phyloP scores from a whole-genome alignment of 2,329 filamentous ascomycete species.

The Trichoderma harzianum region DNA sequence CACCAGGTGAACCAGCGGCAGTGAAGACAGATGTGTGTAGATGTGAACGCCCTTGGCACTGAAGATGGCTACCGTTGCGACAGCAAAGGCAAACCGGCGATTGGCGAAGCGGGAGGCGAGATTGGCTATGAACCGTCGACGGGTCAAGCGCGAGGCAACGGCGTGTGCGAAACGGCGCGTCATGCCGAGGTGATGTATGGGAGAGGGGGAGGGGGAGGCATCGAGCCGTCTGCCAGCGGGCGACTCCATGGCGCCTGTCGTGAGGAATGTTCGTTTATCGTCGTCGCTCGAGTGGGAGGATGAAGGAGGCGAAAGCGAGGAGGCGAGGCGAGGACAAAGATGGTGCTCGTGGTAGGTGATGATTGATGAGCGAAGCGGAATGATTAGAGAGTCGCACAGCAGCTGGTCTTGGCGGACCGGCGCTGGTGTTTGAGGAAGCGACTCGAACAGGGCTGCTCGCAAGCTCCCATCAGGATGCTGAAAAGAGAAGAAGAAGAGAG shows the following conservation, averaged over 20 bases:
- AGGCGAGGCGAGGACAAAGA: neutral
- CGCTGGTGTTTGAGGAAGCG: slow-evolving; percentile 4
- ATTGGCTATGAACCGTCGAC: neutral
- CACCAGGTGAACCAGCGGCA: slow-evolving; percentile 21
- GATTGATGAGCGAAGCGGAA: neutral
- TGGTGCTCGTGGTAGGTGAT: neutral
- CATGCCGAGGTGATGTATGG: neutral
- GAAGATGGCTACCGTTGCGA: slow-evolving; percentile 24
- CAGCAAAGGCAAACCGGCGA: slow-evolving; percentile 23
- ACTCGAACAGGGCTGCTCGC: neutral
- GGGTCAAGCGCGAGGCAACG: slow-evolving; percentile 6
- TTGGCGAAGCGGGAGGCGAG: slow-evolving; percentile 10
- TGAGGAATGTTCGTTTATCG: neutral
- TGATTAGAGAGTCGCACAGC: neutral
- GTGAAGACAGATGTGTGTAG: slow-evolving; percentile 22
- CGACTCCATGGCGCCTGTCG: slow-evolving; percentile 3
- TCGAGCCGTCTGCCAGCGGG: slow-evolving; percentile 15
- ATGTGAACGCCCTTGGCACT: slow-evolving; percentile 26
- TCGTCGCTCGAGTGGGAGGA: neutral
- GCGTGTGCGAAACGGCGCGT: slow-evolving; percentile 8
- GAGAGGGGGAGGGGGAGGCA: slow-evolving; percentile 3
- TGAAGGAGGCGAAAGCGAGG: neutral
- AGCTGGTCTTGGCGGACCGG: slow-evolving; percentile 7
- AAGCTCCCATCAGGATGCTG: slow-evolving; percentile 4
- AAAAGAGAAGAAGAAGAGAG: neutral